Evolutionary conservation across 202 grass and related monocot species (phyloP).

Genomic region (Eragrostis tef): DNA sequence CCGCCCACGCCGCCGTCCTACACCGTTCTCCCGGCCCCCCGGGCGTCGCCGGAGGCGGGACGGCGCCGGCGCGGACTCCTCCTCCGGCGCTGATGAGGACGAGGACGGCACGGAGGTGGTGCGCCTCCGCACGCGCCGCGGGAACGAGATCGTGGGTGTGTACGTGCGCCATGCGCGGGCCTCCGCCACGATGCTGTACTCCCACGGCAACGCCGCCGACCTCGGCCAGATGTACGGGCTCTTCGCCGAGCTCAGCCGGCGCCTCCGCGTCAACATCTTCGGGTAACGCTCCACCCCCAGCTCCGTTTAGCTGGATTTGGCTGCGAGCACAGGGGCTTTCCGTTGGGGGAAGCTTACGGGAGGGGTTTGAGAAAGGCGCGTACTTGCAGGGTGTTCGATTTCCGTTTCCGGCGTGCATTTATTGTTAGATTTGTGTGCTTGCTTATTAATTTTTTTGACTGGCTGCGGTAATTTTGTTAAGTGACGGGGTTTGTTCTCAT

Average conservation of each 20-base stretch:
- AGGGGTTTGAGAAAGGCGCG: slow-evolving; percentile 21
- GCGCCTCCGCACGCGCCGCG: slow-evolving; percentile 71
- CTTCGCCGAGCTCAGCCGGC: slow-evolving; percentile 83
- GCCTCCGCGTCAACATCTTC: slow-evolving; percentile 78
- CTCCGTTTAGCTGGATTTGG: slow-evolving; percentile 36
- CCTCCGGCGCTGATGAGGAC: slow-evolving; percentile 37
- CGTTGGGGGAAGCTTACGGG: slow-evolving; percentile 25
- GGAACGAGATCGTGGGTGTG: slow-evolving; percentile 83
- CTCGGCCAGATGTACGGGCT: slow-evolving; percentile 86
- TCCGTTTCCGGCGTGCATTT: slow-evolving; percentile 48
- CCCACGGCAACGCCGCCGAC: slow-evolving; percentile 90
- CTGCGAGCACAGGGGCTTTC: slow-evolving; percentile 10
- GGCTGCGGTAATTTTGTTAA: slow-evolving; percentile 10
- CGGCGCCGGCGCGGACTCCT: slow-evolving; percentile 44
- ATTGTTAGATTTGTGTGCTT: slow-evolving; percentile 43
- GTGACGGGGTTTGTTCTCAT: not conserved
- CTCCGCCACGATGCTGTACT: slow-evolving; percentile 81
- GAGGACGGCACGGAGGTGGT: slow-evolving; percentile 67
- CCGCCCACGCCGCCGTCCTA: slow-evolving; percentile 90
- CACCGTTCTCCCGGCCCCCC: slow-evolving; percentile 57
- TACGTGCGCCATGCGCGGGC: slow-evolving; percentile 68
- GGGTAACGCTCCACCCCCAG: slow-evolving; percentile 48
- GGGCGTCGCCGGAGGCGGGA: slow-evolving; percentile 51
- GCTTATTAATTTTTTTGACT: slow-evolving; percentile 24
- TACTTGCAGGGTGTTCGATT: slow-evolving; percentile 5